phyloP scores from a whole-genome alignment of 169 alveolate species.

The Cryptosporidium xiaoi region DNA sequence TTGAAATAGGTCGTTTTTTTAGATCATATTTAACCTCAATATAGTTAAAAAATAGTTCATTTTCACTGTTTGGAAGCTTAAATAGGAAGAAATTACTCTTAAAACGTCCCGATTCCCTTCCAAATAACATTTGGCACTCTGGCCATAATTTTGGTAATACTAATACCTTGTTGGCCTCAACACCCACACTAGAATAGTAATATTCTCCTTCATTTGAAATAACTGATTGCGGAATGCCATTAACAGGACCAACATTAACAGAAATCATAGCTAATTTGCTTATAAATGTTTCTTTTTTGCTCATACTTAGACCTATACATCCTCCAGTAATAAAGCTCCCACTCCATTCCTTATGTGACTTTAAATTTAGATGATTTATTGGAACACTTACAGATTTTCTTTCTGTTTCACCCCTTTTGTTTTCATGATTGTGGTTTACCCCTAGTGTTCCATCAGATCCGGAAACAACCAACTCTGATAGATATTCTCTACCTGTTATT shows the following conservation, averaged over 20 bases:
- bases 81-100: constrained; percentile 34
- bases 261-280: constrained; percentile 53
- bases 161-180: constrained; percentile 9
- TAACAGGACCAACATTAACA: constrained; percentile 13
- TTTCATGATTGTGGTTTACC: constrained; percentile 1
- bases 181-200: neutral
- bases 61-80: constrained; percentile 1
- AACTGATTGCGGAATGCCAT: constrained; percentile 1
- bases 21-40: constrained; percentile 39
- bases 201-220: constrained; percentile 1
- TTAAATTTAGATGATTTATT: neutral
- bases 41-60: constrained; percentile 1
- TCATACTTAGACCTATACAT: constrained; percentile 24
- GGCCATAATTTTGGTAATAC: constrained; percentile 68
- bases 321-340: constrained; percentile 70
- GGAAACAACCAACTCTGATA: constrained; percentile 34
- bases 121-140: constrained; percentile 71
- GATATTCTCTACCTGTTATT: constrained; percentile 58
- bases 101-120: constrained; percentile 30
- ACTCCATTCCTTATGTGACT: constrained; percentile 26
- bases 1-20: constrained; percentile 27
- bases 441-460: constrained; percentile 59
- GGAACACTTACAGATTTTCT: constrained; percentile 7
- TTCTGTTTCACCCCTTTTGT: constrained; percentile 4
- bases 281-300: constrained; percentile 5